Base-by-base conservation (phyloP, 345 rosid genomes). In the Cardamine occulta region DNA sequence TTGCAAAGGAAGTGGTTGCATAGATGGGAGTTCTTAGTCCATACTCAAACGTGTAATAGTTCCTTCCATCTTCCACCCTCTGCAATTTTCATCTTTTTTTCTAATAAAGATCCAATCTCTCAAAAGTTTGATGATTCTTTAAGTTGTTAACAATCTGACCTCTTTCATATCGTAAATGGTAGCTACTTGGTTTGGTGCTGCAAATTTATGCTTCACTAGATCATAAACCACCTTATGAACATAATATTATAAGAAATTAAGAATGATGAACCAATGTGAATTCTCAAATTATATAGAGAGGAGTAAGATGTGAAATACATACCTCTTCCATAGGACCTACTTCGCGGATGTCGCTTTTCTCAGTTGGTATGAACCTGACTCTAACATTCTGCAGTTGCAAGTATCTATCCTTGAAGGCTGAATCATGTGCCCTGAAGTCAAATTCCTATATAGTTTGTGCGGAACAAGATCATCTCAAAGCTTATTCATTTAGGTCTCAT, bases 241-340 rank as follows among this genome's bases (percentile, higher is more conserved):
- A 68, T 2, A 4, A 73, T 3, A 74, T 4, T n/a, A n/a, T n/a
- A n/a, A n/a, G n/a, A n/a, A n/a, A n/a, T n/a, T n/a, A 67, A 62
- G 39, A 65, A 63, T 14, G 52, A 39, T 11, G 60, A 49, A 59
- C n/a, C 7, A 52, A 2, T 52, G 40, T 40, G 29, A 57, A 57
- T 7, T 11, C 37, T 51, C 23, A 19, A 51, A 40, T 55, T 53
- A 35, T 12, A 28, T 18, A 26, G 32, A 59, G 31, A 57, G 17
- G 28, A 5, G 5, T 51, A 49, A 7, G 64, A 15, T 78, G 17
- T 17, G 39, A 15, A 66, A 7, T 35, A 15, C 48, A 53, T 35
- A 88, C 98, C 93, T 94, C 89, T 11, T 91, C 91, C 85, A 86
- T 80, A 1, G 97, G 89, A 68, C 98, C 98, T 59, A 94, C 13